Evolutionary conservation across 306 rosid species (phyloP).

Genomic region (Bauhinia variegata): DNA sequence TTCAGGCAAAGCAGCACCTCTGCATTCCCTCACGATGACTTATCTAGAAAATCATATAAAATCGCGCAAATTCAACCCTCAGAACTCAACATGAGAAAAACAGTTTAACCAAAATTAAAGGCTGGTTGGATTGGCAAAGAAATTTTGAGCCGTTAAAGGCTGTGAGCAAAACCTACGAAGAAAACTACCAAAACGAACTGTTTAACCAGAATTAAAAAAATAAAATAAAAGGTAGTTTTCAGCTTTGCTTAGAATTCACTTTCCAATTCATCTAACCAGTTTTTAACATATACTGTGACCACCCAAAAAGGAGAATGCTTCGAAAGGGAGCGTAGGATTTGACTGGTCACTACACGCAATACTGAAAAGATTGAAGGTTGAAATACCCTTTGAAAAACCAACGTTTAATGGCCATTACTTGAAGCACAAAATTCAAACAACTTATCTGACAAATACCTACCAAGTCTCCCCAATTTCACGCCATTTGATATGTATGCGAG

Average conservation of each 20-base stretch:
- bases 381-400: constrained; percentile 11
- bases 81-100: not conserved
- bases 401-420: constrained; percentile 38
- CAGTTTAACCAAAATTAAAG: no score
- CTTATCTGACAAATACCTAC: constrained; percentile 48
- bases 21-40: constrained; percentile 36
- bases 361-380: constrained; percentile 3
- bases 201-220: constrained; percentile 25
- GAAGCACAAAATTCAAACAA: constrained; percentile 49
- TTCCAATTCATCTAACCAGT: constrained; percentile 48
- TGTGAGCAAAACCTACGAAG: constrained; percentile 31
- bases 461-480: constrained; percentile 49
- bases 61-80: constrained; percentile 13
- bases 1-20: constrained; percentile 32
- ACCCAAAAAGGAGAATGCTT: constrained; percentile 40
- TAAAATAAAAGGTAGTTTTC: constrained; percentile 34
- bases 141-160: constrained; percentile 23
- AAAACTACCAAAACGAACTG: constrained; percentile 19
- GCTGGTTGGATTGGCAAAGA: no score
- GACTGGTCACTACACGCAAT: constrained; percentile 19
- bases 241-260: constrained; percentile 72
- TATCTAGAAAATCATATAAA: constrained; percentile 41
- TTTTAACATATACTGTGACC: constrained; percentile 33
- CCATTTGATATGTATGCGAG: constrained; percentile 30
- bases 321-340: constrained; percentile 34